Percentiles rank a stretch among this genome's conserved stretches.
Conservation (phyloP, 2,329 filamentous ascomycete genomes). For the Didymella segeticola region DNA sequence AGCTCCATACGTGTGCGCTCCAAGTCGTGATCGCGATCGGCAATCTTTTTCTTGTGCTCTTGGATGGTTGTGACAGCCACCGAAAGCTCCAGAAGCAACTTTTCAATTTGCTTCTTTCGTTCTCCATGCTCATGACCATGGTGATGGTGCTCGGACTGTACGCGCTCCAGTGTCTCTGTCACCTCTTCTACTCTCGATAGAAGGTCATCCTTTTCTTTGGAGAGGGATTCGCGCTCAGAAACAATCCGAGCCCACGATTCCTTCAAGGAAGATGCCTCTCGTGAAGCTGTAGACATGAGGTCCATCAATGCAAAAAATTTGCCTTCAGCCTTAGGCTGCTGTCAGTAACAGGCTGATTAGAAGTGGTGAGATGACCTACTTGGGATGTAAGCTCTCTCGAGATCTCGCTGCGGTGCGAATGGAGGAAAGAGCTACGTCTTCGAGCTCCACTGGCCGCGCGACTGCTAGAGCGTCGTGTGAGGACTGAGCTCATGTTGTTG, state of each 20-base stretch:
- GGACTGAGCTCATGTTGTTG: slow-evolving; percentile 16
- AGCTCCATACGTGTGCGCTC: slow-evolving; percentile 27
- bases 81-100: slow-evolving; percentile 31
- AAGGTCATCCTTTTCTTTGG: slow-evolving; percentile 29
- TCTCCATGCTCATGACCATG: slow-evolving; percentile 32
- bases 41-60: slow-evolving; percentile 34
- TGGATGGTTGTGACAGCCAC: slow-evolving; percentile 26
- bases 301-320: slow-evolving; percentile 41
- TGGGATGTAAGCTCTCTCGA: slow-evolving; percentile 33
- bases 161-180: slow-evolving; percentile 32
- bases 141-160: slow-evolving; percentile 28
- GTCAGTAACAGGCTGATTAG: neutral
- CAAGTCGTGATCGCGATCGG: slow-evolving; percentile 29
- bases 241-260: slow-evolving; percentile 35
- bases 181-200: slow-evolving; percentile 29
- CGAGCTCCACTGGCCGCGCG: slow-evolving; percentile 28
- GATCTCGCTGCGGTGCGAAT: slow-evolving; percentile 35
- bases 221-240: slow-evolving; percentile 35
- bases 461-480: slow-evolving; percentile 23
- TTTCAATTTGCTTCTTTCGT: slow-evolving; percentile 31
- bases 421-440: slow-evolving; percentile 30
- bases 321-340: slow-evolving; percentile 21
- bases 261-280: slow-evolving; percentile 33
- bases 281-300: slow-evolving; percentile 34
- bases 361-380: neutral